phyloP scores from a whole-genome alignment of 2,329 filamentous ascomycete genomes.

The Epichloe glyceriae region DNA sequence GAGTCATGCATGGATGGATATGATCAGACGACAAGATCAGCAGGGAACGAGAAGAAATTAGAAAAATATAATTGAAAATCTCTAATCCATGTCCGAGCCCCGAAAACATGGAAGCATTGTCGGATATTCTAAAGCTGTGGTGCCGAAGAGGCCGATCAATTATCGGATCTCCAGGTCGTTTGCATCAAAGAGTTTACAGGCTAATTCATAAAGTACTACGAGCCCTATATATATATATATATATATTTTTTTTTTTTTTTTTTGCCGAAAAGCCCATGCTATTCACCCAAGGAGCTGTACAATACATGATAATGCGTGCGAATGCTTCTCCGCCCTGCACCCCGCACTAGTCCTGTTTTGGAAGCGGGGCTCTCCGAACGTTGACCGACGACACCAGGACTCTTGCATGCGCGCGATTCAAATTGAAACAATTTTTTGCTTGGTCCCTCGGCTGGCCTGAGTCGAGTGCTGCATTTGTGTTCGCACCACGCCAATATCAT shows the following conservation, averaged over 20 bases:
- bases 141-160: too few relatives aligned
- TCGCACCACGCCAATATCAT: not conserved
- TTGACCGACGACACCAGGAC: conserved; percentile 7
- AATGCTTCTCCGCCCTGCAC: conserved; percentile 3
- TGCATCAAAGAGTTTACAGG: too few relatives aligned
- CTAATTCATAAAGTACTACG: too few relatives aligned
- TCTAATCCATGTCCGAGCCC: not conserved
- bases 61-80: not conserved
- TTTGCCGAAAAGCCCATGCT: too few relatives aligned
- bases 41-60: not conserved
- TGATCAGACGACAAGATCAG: not conserved
- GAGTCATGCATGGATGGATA: not conserved
- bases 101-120: not conserved
- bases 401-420: not conserved
- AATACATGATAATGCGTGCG: too few relatives aligned
- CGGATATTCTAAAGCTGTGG: too few relatives aligned
- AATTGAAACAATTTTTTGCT: not conserved
- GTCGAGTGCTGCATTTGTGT: not conserved
- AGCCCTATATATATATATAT: too few relatives aligned
- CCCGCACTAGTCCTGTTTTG: conserved; percentile 17
- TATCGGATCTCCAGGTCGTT: too few relatives aligned
- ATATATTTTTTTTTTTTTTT: too few relatives aligned
- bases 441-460: not conserved
- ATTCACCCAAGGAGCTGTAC: too few relatives aligned
- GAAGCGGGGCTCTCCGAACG: conserved; percentile 11